Evolutionary conservation across 148 eudicot genomes (phyloP), one percentile per base, ranked within the genome.

Genomic region (Chenopodium berlandieri): DNA sequence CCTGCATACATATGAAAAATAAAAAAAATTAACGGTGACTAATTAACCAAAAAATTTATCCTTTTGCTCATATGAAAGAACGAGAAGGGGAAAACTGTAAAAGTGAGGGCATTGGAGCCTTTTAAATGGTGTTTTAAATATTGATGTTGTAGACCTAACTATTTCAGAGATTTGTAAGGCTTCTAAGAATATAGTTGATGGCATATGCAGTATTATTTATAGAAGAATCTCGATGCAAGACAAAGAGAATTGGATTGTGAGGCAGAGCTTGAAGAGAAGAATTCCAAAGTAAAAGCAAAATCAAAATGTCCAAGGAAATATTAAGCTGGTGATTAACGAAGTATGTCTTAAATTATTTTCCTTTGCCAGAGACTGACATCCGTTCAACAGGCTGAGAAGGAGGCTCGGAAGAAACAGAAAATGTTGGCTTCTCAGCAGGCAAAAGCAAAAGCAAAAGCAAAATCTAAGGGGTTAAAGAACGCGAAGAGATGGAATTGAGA

Each of bases 161-260:
- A 13, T 11, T 14, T 4, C 37, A 31, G 9, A 32, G 37, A 12
- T 31, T 69, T 69, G 27, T 60, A 32, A 48, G 27, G 37, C 31
- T 31, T 73, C 44, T 65, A 32, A 74, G 19, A 7, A 12, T 5
- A 19, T 19, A 11, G 16, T 20, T 71, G 37, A 47, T 27, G 48
- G 71, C 9, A 48, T 17, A 46, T 79, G 78, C 90, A 96, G 99
- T 96, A 96, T 82, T 94, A 96, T 88, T 76, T 94, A 65, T 97
- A 94, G 92, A 96, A 96, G 91, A 96, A 96, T 84, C 88, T 94
- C 68, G 97, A 96, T 37, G 98, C 97, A 65, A 90, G 98, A 80
- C 82, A 91, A 71, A 89, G 88, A 80, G 92, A 87, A 80, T 90
- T 94, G 69, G 98, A 92, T 86, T 89, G 97, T 3, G 99, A 96